phyloP scores from a whole-genome alignment of 2,329 filamentous ascomycete genomes.

The Knufia fluminis region DNA sequence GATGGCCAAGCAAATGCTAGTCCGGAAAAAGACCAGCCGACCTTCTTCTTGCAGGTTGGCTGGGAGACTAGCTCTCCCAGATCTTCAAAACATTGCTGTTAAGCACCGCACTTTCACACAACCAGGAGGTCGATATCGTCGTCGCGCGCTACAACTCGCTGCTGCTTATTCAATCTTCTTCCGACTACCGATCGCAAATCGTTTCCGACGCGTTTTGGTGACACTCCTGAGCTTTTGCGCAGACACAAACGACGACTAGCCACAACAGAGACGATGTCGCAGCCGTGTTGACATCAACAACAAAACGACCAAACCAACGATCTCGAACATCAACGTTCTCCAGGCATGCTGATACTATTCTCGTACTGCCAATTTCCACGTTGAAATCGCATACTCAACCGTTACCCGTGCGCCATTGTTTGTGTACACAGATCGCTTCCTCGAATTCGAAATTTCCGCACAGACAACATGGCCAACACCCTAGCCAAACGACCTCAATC shows the following conservation, averaged over 20 bases:
- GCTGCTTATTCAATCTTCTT: background rate
- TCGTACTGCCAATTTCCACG: conserved; percentile 3
- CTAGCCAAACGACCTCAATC: conserved; percentile 1
- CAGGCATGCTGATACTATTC: conserved; percentile 5
- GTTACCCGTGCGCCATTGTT: conserved; percentile 5
- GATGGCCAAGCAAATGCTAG: no score
- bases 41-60: no score
- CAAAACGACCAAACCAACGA: background rate
- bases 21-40: no score
- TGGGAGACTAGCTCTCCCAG: no score
- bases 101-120: no score
- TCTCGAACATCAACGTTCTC: background rate
- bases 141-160: background rate
- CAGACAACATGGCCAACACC: conserved; percentile 6
- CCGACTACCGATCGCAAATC: background rate
- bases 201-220: background rate
- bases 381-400: conserved; percentile 7
- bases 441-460: conserved; percentile 8
- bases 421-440: conserved; percentile 6
- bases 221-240: background rate
- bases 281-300: background rate
- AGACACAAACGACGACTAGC: background rate
- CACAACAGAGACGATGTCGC: background rate
- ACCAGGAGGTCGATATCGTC: background rate
- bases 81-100: no score